Conservation (phyloP, 768 basidiomycete genomes). For the Auricularia sp. region DNA sequence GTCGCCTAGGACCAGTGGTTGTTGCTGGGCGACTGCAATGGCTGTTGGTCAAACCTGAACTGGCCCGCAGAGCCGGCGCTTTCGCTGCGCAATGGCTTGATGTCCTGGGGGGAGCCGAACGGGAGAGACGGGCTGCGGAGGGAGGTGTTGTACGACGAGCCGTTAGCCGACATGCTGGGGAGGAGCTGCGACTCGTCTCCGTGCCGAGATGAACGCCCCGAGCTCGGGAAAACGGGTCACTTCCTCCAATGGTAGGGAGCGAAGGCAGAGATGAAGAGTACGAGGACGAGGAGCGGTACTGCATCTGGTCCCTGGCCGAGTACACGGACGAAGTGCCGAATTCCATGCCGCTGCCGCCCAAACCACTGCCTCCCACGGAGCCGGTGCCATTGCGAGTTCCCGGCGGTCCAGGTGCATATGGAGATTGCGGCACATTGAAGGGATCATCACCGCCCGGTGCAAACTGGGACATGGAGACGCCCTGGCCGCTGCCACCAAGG, state of each 20-base stretch:
- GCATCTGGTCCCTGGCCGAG: not conserved
- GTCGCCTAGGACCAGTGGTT: not conserved
- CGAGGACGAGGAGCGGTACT: not conserved
- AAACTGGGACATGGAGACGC: not conserved
- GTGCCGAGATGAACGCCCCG: not conserved
- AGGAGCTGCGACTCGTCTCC: not conserved
- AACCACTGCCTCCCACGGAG: not conserved
- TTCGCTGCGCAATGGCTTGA: not conserved
- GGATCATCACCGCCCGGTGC: not conserved
- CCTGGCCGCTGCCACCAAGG: not conserved
- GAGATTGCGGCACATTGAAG: not conserved
- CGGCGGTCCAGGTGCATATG: not conserved
- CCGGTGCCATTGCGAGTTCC: not conserved
- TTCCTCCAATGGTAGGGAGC: not conserved
- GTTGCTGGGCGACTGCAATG: not conserved
- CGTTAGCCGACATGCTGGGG: not conserved
- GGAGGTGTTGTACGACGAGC: not conserved
- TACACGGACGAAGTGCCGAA: not conserved
- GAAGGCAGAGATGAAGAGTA: not conserved
- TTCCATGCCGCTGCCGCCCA: not conserved
- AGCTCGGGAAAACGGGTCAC: not conserved
- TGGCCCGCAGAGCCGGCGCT: not conserved
- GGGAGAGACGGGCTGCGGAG: not conserved
- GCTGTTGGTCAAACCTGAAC: not conserved
- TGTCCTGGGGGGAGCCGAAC: no score